Evolutionary conservation across 805 yeast species (phyloP), one percentile per base, ranked within the genome.

Genomic region (Wickerhamomyces bisporus): DNA sequence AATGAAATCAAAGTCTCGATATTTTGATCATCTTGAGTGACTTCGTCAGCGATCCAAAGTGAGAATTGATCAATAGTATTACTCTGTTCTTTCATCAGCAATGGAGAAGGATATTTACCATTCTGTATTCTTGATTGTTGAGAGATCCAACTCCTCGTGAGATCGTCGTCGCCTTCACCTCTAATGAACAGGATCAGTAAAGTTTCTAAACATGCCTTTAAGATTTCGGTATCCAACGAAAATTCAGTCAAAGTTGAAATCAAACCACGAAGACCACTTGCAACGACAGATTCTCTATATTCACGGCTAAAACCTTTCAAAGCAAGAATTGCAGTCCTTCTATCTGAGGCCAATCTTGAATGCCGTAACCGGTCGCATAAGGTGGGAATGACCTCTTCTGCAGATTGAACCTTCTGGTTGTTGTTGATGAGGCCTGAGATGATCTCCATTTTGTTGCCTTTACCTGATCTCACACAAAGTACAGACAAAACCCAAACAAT

Each of bases 11-110:
- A 42, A 8, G 45, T 38, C 2, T 50, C 37, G 14, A 66, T 55
- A 18, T 60, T 45, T 20, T 57, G 57, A 11, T 55, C 60, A 10
- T 68, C 63, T 61, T 85, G 89, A 2, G 89, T 83, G 50, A 93
- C 66, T 52, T 87, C 97, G 61, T 93, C 98, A 0, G 98, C 87
- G 24, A 93, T 85, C 95, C 97, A 89, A 39, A 89, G 63, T 1
- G 96, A 85, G 47, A 93, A 85, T 52, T 87, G 95, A 56, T 89
- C 98, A 11, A 78, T 75, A 3, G 64, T 48, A 17, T 58, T 54
- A 5, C 66, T 61, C 3, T 70, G 58, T 30, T 74, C 73, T 35
- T 72, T 77, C 59, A 74, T 62, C 20, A 78, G 64, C 15, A 79
- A 62, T 3, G 93, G 93, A 3, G 88, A 79, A 0, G 89, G 86